Base-by-base conservation (phyloP, 345 rosid genomes). In the Sisymbrium altissimum region DNA sequence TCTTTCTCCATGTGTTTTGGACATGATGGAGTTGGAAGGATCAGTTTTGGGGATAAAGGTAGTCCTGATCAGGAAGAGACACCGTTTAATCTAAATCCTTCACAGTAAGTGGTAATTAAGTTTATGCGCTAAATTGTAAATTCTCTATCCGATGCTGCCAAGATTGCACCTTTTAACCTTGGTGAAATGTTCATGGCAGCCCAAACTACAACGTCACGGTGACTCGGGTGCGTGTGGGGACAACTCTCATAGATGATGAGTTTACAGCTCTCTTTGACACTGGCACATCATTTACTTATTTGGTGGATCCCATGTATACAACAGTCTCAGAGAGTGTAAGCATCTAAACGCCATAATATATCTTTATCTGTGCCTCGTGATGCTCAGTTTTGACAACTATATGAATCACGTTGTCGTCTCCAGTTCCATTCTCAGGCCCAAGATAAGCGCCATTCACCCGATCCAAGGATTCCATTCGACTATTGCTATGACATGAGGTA, bases 1-100 rank as follows among this genome's bases (percentile, higher is more conserved):
- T 89, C 97, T 53, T 89, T 95, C 82, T 95, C 97, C 39, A 86
- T 95, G 93, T 95, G 93, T 75, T 95, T 89, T 46, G 91, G 97
- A 32, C 83, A 56, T 53, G 93, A 86, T 76, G 96, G 97, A 46
- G 71, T 85, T 76, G 98, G 96, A 78, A 79, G 96, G 79, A 94
- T 91, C 71, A 89, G 87, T 84, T 91, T 94, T 62, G 97, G 98
- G 39, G 96, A 91, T 74, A 84, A 81, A 70, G 97, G 98, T 39
- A 84, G 90, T 75, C 73, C 85, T 30, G 93, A 89, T 76, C 97
- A 91, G 82, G 86, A 87, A 43, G 97, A 88, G 81, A 89, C 98
- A 2, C 87, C 88, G 0, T 88, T 94, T 71, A 91, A 91, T 76
- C 39, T 86, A 58, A 87, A 87, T 69, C 95, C 87, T n/a, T 79